phyloP scores from a whole-genome alignment of 2,329 filamentous ascomycete genomes.

The Chrysoporthe cubensis region DNA sequence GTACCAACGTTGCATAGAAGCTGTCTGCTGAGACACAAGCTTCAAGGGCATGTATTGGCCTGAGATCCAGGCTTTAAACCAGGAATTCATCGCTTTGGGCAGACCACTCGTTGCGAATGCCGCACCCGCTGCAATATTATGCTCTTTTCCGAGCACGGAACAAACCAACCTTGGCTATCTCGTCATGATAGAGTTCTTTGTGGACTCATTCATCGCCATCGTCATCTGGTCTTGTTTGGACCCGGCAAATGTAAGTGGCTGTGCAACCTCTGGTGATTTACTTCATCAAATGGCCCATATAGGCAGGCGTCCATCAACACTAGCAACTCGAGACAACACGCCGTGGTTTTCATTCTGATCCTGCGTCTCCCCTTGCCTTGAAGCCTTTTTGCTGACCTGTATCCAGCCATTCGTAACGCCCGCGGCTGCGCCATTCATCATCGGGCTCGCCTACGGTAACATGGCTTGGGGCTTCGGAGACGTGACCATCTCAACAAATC shows the following conservation, averaged over 20 bases:
- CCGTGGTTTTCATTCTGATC: no score
- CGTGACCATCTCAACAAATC: constrained; percentile 59
- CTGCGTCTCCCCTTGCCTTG: neutral
- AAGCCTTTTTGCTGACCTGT: neutral
- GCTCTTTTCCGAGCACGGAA: constrained; percentile 53
- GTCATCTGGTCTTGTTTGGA: constrained; percentile 63
- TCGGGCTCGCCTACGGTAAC: constrained; percentile 57
- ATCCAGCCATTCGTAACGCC: constrained; percentile 53
- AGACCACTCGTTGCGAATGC: constrained; percentile 42
- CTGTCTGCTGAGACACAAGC: neutral
- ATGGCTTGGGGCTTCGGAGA: constrained; percentile 62
- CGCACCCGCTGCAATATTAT: constrained; percentile 59
- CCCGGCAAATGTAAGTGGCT: constrained; percentile 50
- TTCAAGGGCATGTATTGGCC: constrained; percentile 55
- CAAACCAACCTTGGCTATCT: constrained; percentile 60
- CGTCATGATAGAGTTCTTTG: constrained; percentile 63
- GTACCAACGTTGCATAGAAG: neutral
- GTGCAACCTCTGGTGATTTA: no score
- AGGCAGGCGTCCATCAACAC: no score
- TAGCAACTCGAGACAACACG: no score
- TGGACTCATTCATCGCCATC: constrained; percentile 58
- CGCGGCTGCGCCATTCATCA: constrained; percentile 53
- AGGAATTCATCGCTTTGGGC: constrained; percentile 42
- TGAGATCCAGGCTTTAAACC: constrained; percentile 42
- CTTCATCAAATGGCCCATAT: no score